These are phyloP conservation scores for Antarctomyces pellizariae DNA, from an alignment of 495 filamentous ascomycete genomes.

Conservation along the genomic window DNA sequence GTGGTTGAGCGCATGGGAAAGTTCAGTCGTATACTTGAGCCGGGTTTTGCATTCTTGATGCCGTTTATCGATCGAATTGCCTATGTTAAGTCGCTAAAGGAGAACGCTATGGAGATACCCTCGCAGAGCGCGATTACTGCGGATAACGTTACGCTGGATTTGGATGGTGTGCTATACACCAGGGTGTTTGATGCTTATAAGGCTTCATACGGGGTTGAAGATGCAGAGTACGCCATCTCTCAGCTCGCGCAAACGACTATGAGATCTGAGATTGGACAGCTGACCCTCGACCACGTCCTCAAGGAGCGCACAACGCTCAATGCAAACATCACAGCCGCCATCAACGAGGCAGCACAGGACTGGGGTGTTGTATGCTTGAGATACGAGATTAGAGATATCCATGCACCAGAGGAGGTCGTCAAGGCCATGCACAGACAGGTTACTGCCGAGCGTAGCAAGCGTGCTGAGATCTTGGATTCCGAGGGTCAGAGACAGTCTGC, in stretches of 20 bases:
- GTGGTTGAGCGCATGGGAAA: constrained; percentile 98
- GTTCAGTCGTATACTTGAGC: constrained; percentile 77
- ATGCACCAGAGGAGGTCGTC: constrained; percentile 80
- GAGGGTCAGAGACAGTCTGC: constrained; percentile 90
- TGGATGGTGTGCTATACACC: constrained; percentile 90
- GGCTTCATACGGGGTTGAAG: constrained; percentile 86
- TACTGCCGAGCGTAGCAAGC: constrained; percentile 86
- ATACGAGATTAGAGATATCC: constrained; percentile 96
- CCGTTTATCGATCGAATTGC: constrained; percentile 90
- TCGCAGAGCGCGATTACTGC: constrained; percentile 93
- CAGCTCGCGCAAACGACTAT: constrained; percentile 97
- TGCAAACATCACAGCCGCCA: constrained; percentile 88
- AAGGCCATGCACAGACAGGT: constrained; percentile 96
- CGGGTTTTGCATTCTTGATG: constrained; percentile 70
- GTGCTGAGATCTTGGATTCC: constrained; percentile 87
- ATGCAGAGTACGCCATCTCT: constrained; percentile 95
- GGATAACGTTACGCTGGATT: constrained; percentile 90
- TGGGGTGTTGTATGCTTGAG: constrained; percentile 93
- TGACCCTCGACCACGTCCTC: constrained; percentile 88
- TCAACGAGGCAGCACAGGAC: constrained; percentile 90
- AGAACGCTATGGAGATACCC: constrained; percentile 86
- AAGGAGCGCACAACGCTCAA: constrained; percentile 92
- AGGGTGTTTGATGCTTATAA: constrained; percentile 94
- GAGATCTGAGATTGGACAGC: constrained; percentile 91
- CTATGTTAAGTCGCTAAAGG: constrained; percentile 94